Conservation (phyloP, 202 grass and related monocot species). For the Eragrostis tef region DNA sequence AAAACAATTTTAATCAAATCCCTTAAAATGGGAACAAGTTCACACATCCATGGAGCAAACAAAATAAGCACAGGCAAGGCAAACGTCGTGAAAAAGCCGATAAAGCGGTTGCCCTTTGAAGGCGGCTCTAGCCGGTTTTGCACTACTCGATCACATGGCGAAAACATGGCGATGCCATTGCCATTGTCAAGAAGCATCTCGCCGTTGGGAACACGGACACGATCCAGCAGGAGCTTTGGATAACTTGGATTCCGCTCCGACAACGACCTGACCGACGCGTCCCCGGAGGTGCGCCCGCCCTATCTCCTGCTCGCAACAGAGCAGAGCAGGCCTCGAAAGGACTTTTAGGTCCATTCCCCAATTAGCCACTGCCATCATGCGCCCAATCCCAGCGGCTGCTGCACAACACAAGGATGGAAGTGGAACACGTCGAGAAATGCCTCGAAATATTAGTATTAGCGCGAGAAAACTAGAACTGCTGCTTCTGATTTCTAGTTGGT, state of each 20-base stretch:
- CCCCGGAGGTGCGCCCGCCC: not conserved
- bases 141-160: not conserved
- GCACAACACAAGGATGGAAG: not conserved
- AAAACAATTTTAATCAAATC: no score
- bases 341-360: no score
- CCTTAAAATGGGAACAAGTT: no score
- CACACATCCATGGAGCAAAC: no score
- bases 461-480: no score
- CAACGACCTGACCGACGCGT: constrained; percentile 38
- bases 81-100: constrained; percentile 14
- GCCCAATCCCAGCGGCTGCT: not conserved
- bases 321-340: constrained; percentile 1
- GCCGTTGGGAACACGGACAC: not conserved
- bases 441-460: no score
- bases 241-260: constrained; percentile 42
- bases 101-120: constrained; percentile 29
- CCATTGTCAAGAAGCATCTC: no score
- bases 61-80: not conserved
- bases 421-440: not conserved
- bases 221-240: constrained; percentile 36
- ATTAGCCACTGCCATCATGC: not conserved
- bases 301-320: not conserved
- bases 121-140: not conserved
- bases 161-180: no score
- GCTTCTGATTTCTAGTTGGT: not conserved